Evolutionary conservation across 768 basidiomycete species (phyloP).

Genomic region (Rhizopogon vesiculosus): DNA sequence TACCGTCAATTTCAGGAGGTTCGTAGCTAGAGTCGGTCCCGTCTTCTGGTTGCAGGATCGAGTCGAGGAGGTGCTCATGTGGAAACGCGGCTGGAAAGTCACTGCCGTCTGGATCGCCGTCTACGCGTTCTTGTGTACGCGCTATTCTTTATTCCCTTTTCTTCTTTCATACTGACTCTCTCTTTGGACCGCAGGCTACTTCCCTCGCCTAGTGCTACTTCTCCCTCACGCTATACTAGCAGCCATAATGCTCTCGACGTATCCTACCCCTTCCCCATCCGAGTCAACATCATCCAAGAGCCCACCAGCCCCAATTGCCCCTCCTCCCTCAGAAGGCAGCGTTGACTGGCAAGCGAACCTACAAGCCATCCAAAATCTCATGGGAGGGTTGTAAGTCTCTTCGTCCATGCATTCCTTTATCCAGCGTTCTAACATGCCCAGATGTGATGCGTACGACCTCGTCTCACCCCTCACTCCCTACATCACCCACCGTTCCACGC

Average conservation of each 20-base stretch:
- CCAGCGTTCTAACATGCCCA: slow-evolving; percentile 18
- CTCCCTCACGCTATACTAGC: slow-evolving; percentile 64
- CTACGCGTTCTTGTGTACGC: slow-evolving; percentile 79
- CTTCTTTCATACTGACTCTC: not conserved
- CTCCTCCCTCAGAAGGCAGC: slow-evolving; percentile 47
- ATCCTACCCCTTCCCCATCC: slow-evolving; percentile 35
- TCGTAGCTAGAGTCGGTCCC: slow-evolving; percentile 70
- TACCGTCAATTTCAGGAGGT: slow-evolving; percentile 76
- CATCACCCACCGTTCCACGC: slow-evolving; percentile 46
- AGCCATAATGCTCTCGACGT: slow-evolving; percentile 59
- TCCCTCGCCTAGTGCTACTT: slow-evolving; percentile 66
- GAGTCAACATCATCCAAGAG: not conserved
- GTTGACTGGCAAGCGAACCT: slow-evolving; percentile 84
- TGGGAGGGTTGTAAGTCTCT: slow-evolving; percentile 69
- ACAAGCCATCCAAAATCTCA: slow-evolving; percentile 87
- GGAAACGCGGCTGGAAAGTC: slow-evolving; percentile 71
- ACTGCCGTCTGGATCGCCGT: slow-evolving; percentile 72
- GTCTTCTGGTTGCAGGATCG: slow-evolving; percentile 91
- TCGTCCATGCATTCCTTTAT: not conserved
- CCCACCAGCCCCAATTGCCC: slow-evolving; percentile 31
- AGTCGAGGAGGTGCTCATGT: slow-evolving; percentile 78
- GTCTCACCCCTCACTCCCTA: slow-evolving; percentile 45
- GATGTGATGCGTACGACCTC: slow-evolving; percentile 57
- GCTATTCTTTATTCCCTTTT: not conserved
- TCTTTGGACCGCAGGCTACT: slow-evolving; percentile 51